A percentile compares a stretch with the other conserved stretches of the same genome.
phyloP scores from a whole-genome alignment of 1,139 yeast genomes.

The Diutina pseudorugosa region DNA sequence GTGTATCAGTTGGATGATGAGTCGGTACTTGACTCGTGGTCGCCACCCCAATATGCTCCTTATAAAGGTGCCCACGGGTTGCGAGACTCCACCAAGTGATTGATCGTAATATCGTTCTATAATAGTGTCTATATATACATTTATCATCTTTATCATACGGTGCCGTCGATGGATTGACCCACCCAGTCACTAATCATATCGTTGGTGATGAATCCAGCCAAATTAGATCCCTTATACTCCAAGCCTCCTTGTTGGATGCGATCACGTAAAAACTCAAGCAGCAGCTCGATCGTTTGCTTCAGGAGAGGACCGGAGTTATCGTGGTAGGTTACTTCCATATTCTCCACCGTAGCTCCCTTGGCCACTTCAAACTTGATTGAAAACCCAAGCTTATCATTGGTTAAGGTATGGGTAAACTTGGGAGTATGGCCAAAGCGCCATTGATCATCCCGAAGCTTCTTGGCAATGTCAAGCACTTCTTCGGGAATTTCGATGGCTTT shows the following conservation, averaged over 20 bases:
- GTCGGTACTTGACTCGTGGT: constrained; percentile 35
- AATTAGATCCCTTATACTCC: constrained; percentile 27
- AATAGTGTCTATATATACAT: neutral
- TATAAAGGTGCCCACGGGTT: constrained; percentile 50
- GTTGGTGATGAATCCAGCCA: constrained; percentile 33
- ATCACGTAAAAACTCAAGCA: constrained; percentile 14
- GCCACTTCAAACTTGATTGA: constrained; percentile 27
- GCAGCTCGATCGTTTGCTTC: constrained; percentile 11
- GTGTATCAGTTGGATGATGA: constrained; percentile 40
- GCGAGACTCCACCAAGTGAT: neutral
- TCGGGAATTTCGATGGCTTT: constrained; percentile 27
- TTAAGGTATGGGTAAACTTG: constrained; percentile 37
- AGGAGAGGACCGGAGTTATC: neutral
- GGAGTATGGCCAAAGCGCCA: constrained; percentile 74
- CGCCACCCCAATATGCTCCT: constrained; percentile 34
- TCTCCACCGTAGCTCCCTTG: neutral
- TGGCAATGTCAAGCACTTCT: constrained; percentile 30
- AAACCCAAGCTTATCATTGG: constrained; percentile 14
- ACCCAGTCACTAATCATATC: constrained; percentile 36
- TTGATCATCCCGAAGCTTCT: constrained; percentile 42
- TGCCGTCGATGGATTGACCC: constrained; percentile 36
- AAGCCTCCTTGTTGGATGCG: constrained; percentile 14
- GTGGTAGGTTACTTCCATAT: neutral
- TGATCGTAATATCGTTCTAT: neutral
- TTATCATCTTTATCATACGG: constrained; percentile 11